These are phyloP conservation scores for Colletotrichum chrysophilum DNA, from an alignment of 2,329 filamentous ascomycete genomes.

Conservation along the genomic window DNA sequence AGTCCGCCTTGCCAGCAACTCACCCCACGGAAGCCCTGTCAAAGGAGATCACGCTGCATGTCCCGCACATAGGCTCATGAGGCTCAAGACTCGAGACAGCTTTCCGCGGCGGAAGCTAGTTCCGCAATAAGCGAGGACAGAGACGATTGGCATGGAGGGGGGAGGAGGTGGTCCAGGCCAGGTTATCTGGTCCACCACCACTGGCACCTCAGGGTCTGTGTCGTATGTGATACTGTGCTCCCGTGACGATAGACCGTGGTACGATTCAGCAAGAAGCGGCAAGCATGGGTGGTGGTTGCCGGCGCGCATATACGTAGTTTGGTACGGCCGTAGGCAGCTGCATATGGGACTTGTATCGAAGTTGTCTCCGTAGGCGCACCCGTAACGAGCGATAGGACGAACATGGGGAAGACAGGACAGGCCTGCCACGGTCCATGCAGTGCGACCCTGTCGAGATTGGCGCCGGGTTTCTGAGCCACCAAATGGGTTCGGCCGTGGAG, in stretches of 20 bases:
- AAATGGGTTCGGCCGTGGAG: neutral
- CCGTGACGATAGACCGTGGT: neutral
- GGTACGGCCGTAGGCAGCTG: conserved; percentile 11
- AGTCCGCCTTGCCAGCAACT: neutral
- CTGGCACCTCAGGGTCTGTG: neutral
- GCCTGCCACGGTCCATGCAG: neutral
- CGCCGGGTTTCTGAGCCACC: neutral
- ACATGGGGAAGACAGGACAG: neutral
- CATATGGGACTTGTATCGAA: neutral
- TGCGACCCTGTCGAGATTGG: neutral
- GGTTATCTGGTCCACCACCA: neutral
- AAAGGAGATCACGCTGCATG: neutral
- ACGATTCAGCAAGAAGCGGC: neutral
- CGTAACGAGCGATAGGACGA: neutral
- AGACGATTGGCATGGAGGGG: neutral
- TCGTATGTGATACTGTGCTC: neutral
- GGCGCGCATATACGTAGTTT: neutral
- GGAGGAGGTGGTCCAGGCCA: neutral
- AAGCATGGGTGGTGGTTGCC: neutral
- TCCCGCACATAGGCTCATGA: neutral
- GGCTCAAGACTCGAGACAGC: neutral
- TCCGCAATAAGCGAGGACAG: conserved; percentile 7
- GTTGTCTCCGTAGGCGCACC: neutral
- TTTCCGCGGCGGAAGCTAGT: conserved; percentile 4
- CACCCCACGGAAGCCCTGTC: neutral